Evolutionary conservation across 2,329 filamentous ascomycete species (phyloP), one percentile per base, ranked within the genome.

Genomic region (Epicoccum nigrum): DNA sequence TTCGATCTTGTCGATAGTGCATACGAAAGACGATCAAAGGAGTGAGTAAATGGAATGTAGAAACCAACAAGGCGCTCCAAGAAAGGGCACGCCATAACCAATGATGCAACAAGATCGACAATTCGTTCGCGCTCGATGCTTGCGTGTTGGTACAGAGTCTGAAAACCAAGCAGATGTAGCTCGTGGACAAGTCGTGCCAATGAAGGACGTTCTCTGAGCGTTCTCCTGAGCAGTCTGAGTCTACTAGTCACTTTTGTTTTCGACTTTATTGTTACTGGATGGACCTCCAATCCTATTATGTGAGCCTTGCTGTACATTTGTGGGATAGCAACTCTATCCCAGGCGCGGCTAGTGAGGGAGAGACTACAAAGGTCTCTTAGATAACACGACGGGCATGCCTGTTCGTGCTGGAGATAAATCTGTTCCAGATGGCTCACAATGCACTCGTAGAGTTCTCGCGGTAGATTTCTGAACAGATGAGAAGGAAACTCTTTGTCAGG

Each of bases 31-130:
- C 81, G 78, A 60, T 84, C 80, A 54, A 81, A 83, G 27, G 79
- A 73, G 50, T 82, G 79, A 31, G 76, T 74, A 58, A 81, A 83
- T 2, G 79, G 75, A n/a, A 80, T 70, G 40, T 78, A 75, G 48
- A 84, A 79, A 5, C 83, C 83, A 25, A 78, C 64, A 7, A 86
- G 67, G 20, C 76, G 75, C 65, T 85, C 81, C 17, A 86, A 67
- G 52, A 81, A 82, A 7, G 83, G 81, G 59, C 82, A 85, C 2
- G 78, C 77, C 77, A 83, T 83, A 25, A 86, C 79, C 30, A 86
- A 72, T 1, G 82, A 83, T 5, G 81, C 80, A 15, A 84, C 67
- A 15, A 80, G 52, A 50, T 83, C 78, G 34, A 79, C 71, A 44
- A 82, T 79, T 40, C 80, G 77, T 60, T 80, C 74, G 62, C 74